These are phyloP conservation scores for Aureobasidium sp. DNA, from an alignment of 2,329 filamentous ascomycete genomes.

Conservation along the genomic window DNA sequence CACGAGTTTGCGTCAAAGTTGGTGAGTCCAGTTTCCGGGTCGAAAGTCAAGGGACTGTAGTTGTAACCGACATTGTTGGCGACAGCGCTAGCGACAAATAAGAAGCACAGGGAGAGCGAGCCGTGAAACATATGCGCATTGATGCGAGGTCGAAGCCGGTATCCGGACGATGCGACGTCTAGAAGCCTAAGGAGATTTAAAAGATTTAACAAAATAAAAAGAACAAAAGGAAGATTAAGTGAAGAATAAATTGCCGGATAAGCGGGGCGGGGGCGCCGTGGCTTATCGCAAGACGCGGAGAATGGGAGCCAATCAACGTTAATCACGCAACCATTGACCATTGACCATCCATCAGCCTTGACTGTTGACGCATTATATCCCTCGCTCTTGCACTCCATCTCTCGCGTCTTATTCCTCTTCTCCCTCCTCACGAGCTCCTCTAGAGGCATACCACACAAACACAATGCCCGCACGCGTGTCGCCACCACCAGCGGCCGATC, in stretches of 20 bases:
- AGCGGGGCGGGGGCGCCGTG: not conserved
- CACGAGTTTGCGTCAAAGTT: not conserved
- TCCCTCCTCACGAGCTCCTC: not conserved
- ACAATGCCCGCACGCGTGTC: conserved; percentile 32
- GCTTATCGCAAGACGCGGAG: not conserved
- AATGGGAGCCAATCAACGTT: not conserved
- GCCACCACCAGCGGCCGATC: conserved; percentile 28
- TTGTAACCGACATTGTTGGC: conserved; percentile 12
- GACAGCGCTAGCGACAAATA: not conserved
- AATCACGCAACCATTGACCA: not conserved
- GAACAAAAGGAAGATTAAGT: not conserved
- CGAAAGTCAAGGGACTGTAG: not conserved
- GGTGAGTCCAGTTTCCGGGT: not conserved
- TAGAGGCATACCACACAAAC: not conserved
- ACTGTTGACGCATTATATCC: not conserved
- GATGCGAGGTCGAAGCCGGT: not conserved
- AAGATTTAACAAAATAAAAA: not conserved
- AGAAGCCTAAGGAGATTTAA: not conserved
- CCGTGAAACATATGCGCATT: conserved; percentile 12
- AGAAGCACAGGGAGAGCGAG: not conserved
- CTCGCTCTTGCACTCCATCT: not conserved
- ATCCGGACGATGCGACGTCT: not conserved
- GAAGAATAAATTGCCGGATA: not conserved
- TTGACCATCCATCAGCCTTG: not conserved
- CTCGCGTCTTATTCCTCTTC: not conserved